Evolutionary conservation across 768 basidiomycete species (phyloP).

Genomic region (Amanita brunnescens): DNA sequence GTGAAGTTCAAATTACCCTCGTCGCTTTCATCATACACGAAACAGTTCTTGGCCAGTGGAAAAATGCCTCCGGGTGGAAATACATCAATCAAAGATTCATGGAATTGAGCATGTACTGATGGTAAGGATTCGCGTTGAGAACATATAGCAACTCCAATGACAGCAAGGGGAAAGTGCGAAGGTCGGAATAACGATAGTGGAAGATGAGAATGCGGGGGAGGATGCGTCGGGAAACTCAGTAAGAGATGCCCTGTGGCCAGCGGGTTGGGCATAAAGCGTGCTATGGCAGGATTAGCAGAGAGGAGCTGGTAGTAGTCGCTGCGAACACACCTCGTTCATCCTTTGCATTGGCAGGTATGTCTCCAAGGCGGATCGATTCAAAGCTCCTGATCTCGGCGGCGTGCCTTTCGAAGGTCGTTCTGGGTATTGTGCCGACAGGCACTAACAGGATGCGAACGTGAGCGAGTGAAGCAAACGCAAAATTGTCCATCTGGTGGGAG

Average conservation of each 20-base stretch:
- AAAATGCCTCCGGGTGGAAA: conserved; percentile 62
- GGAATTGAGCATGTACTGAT: conserved; percentile 56
- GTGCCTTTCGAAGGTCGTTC: conserved; percentile 64
- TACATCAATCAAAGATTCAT: conserved; percentile 50
- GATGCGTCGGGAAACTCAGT: conserved; percentile 69
- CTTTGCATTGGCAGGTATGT: conserved; percentile 73
- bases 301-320: neutral
- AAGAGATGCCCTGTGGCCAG: conserved; percentile 76
- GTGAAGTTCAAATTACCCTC: conserved; percentile 46
- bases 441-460: conserved; percentile 80
- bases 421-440: conserved; percentile 72
- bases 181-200: conserved; percentile 66
- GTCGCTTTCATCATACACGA: conserved; percentile 77
- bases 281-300: conserved; percentile 25
- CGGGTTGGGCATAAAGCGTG: conserved; percentile 74
- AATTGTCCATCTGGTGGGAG: conserved; percentile 45
- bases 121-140: conserved; percentile 40
- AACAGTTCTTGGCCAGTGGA: conserved; percentile 75
- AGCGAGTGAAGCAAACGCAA: conserved; percentile 75
- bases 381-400: conserved; percentile 66
- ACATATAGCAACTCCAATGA: conserved; percentile 80
- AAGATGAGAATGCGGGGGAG: conserved; percentile 56
- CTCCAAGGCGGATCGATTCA: conserved; percentile 65
- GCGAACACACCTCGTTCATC: conserved; percentile 61
- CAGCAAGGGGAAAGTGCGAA: conserved; percentile 78